phyloP scores from a whole-genome alignment of 768 basidiomycete species.

The Hericium alpestre region DNA sequence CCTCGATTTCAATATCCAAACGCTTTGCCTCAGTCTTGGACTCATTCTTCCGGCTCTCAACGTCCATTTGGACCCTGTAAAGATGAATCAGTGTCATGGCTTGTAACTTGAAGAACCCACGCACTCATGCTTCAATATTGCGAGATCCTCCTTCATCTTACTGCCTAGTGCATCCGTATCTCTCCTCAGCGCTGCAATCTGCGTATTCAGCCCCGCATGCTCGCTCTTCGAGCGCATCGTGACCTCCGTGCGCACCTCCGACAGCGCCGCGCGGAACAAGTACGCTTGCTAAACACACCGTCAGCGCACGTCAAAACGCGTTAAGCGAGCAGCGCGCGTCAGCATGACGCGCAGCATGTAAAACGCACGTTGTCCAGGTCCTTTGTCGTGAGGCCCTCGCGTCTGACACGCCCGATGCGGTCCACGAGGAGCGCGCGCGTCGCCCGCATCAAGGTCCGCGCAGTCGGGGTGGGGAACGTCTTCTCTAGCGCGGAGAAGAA shows the following conservation, averaged over 20 bases:
- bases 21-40: conserved; percentile 73
- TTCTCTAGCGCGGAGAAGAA: conserved; percentile 65
- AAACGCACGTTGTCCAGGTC: conserved; percentile 71
- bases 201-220: conserved; percentile 66
- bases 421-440: conserved; percentile 73
- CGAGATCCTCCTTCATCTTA: conserved; percentile 91
- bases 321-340: neutral
- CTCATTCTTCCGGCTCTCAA: conserved; percentile 90
- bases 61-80: conserved; percentile 86
- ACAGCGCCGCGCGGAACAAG: conserved; percentile 85
- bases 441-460: conserved; percentile 74
- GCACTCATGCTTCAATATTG: conserved; percentile 85
- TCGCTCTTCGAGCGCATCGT: conserved; percentile 78
- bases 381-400: conserved; percentile 63
- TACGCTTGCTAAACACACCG: conserved; percentile 70
- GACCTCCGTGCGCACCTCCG: conserved; percentile 80
- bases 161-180: conserved; percentile 80
- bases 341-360: neutral
- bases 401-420: conserved; percentile 56
- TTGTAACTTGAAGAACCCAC: conserved; percentile 21
- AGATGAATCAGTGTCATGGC: neutral
- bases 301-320: neutral
- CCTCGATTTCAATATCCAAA: conserved; percentile 80
- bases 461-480: conserved; percentile 64
- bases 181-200: conserved; percentile 65